Evolutionary conservation across 2,329 filamentous ascomycete genomes (phyloP).

Genomic region (Endothia cerciana): DNA sequence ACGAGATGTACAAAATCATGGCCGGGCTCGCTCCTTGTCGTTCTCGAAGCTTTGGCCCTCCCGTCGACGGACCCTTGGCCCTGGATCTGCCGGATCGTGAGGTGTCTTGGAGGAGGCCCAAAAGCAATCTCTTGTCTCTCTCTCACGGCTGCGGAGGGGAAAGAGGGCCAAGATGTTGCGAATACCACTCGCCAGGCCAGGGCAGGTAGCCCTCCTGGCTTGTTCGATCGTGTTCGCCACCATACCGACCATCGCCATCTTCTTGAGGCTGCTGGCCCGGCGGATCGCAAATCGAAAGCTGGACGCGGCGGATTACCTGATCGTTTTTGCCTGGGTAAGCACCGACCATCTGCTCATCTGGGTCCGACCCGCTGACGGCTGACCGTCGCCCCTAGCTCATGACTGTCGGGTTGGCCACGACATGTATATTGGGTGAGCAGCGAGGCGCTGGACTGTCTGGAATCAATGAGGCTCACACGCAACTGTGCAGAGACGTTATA

Average conservation of each 20-base stretch:
- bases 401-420: constrained; percentile 11
- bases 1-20: constrained; percentile 14
- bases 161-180: constrained; percentile 4
- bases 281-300: constrained; percentile 21
- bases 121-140: not conserved
- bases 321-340: constrained; percentile 19
- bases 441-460: not conserved
- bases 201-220: constrained; percentile 18
- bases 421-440: constrained; percentile 13
- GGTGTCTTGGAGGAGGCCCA: not conserved
- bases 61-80: constrained; percentile 6
- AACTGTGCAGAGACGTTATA: constrained; percentile 12
- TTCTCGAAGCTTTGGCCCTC: constrained; percentile 2
- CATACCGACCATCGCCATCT: constrained; percentile 19
- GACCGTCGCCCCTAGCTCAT: not conserved
- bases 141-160: not conserved
- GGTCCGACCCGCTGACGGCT: not conserved
- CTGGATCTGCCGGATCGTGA: constrained; percentile 8
- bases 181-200: constrained; percentile 11
- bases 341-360: not conserved
- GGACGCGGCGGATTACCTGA: constrained; percentile 19
- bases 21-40: not conserved
- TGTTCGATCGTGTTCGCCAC: constrained; percentile 13
- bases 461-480: not conserved
- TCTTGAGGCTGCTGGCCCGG: constrained; percentile 14